Evolutionary conservation across 192 early-diverging fungal species (phyloP).

Genomic region (Backusella tuberculispora): DNA sequence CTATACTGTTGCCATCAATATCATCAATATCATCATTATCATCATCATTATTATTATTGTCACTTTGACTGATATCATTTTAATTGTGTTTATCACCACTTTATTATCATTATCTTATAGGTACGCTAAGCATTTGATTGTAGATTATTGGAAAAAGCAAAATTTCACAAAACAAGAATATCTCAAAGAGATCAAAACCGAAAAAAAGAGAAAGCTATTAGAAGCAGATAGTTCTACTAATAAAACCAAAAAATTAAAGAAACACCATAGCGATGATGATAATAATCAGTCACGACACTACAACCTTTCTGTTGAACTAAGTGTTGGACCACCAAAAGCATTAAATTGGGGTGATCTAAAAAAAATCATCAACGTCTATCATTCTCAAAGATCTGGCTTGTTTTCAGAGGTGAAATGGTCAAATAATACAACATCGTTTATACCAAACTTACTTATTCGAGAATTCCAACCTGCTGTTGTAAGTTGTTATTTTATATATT

Average conservation of each 20-base stretch:
- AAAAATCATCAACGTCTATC: not conserved
- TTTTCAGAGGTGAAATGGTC: slow-evolving; percentile 11
- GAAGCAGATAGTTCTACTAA: not conserved
- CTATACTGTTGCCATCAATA: too few species aligned
- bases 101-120: not conserved
- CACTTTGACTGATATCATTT: too few species aligned
- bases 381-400: not conserved
- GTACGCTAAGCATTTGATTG: not conserved
- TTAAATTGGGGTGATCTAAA: not conserved
- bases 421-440: not conserved
- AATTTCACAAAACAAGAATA: not conserved
- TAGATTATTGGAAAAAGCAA: not conserved
- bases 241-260: not conserved
- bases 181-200: not conserved
- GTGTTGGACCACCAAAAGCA: not conserved
- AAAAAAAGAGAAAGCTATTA: not conserved
- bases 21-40: too few species aligned
- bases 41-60: too few species aligned
- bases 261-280: not conserved
- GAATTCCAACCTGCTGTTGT: not conserved
- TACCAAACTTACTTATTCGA: slow-evolving; percentile 4
- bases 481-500: not conserved
- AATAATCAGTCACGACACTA: not conserved
- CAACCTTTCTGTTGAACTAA: not conserved
- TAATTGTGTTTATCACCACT: not conserved